A percentile compares a stretch with the other conserved stretches of the same genome.
Conservation (phyloP, 2,329 filamentous ascomycete species). For the Furcasterigmium furcatum region DNA sequence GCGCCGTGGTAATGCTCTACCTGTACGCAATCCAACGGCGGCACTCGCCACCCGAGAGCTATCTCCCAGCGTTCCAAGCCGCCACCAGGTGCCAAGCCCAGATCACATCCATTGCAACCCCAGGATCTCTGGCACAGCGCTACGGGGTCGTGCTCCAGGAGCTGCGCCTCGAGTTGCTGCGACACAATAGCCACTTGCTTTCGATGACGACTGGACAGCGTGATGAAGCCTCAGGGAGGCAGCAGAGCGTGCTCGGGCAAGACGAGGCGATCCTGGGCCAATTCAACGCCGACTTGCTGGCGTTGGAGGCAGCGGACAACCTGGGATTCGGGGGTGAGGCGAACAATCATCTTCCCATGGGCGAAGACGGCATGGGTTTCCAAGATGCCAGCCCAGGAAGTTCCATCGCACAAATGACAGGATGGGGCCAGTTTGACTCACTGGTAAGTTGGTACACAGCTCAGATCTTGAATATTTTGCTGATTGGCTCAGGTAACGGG, state of each 20-base stretch:
- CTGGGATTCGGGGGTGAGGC: background rate
- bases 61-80: constrained; percentile 25
- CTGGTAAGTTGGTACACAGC: constrained; percentile 12
- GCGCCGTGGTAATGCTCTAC: constrained; percentile 39
- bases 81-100: constrained; percentile 35
- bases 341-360: background rate
- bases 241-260: background rate
- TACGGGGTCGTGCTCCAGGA: constrained; percentile 38
- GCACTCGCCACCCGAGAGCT: constrained; percentile 17
- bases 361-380: constrained; percentile 1
- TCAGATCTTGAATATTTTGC: background rate
- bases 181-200: constrained; percentile 16
- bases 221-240: background rate
- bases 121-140: constrained; percentile 33
- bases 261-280: background rate
- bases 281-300: constrained; percentile 1
- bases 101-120: constrained; percentile 28
- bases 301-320: background rate
- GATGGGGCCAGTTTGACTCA: constrained; percentile 21
- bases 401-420: constrained; percentile 12
- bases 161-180: constrained; percentile 18
- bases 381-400: constrained; percentile 8
- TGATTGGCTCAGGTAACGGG: background rate
- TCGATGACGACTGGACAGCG: background rate
- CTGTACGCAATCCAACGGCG: constrained; percentile 37